Conservation (phyloP, 2,329 filamentous ascomycete genomes). For the Truncatella angustata region DNA sequence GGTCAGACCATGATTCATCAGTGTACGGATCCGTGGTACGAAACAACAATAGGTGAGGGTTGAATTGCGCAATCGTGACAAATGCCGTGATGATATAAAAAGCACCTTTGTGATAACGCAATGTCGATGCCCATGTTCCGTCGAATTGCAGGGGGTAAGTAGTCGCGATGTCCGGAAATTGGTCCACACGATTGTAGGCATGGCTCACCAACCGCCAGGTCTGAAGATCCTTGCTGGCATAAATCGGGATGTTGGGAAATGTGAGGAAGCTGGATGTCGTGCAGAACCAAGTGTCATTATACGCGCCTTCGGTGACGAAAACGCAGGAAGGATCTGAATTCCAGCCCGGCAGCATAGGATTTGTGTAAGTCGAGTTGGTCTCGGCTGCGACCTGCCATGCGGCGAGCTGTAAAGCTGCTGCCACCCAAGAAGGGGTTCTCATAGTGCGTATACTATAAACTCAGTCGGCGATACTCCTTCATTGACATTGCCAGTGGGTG, state of each 20-base stretch:
- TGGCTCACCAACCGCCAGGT: constrained; percentile 45
- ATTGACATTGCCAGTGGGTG: not conserved
- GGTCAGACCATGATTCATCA: constrained; percentile 39
- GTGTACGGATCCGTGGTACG: constrained; percentile 37
- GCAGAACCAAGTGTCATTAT: constrained; percentile 47
- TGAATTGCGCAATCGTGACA: constrained; percentile 15
- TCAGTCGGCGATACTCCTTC: not conserved
- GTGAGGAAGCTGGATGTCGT: constrained; percentile 50
- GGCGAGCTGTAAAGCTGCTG: too few relatives aligned
- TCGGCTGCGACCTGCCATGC: not conserved
- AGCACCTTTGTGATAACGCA: constrained; percentile 26
- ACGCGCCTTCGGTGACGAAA: constrained; percentile 28
- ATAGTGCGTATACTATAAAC: too few relatives aligned
- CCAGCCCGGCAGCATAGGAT: constrained; percentile 49
- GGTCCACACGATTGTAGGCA: constrained; percentile 34
- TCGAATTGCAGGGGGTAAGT: constrained; percentile 24
- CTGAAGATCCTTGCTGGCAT: constrained; percentile 50
- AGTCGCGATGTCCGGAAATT: constrained; percentile 36
- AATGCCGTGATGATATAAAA: constrained; percentile 33
- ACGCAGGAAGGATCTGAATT: constrained; percentile 47
- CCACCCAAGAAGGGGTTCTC: too few relatives aligned
- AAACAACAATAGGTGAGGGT: constrained; percentile 30
- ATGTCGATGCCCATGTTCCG: constrained; percentile 32
- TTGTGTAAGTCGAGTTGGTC: constrained; percentile 18
- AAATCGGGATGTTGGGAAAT: constrained; percentile 52